These are phyloP conservation scores for Diutina scorzettiae DNA, from an alignment of 1,139 yeast species.

Conservation along the genomic window DNA sequence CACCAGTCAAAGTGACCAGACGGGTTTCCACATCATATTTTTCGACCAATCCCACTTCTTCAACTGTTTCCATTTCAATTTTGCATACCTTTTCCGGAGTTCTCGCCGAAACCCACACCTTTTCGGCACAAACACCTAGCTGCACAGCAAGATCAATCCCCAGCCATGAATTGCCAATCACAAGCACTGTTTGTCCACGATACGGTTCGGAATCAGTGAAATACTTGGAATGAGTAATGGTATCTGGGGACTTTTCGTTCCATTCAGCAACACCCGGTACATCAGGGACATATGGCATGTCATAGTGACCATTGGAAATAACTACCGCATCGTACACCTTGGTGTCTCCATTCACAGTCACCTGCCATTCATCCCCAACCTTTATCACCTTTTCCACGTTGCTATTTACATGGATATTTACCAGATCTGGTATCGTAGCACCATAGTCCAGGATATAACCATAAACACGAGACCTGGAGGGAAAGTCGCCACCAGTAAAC, in stretches of 20 bases:
- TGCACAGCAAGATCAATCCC: constrained; percentile 39
- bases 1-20: constrained; percentile 6
- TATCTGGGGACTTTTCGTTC: constrained; percentile 29
- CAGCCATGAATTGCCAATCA: constrained; percentile 36
- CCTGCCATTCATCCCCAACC: constrained; percentile 12
- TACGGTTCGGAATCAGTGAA: constrained; percentile 38
- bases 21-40: constrained; percentile 15
- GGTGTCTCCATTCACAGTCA: constrained; percentile 11
- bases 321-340: constrained; percentile 36
- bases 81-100: constrained; percentile 14
- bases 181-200: constrained; percentile 27
- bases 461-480: constrained; percentile 26
- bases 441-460: constrained; percentile 23
- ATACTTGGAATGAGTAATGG: constrained; percentile 46
- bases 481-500: constrained; percentile 25
- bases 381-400: constrained; percentile 14
- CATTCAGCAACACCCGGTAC: constrained; percentile 43
- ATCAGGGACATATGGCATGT: constrained; percentile 43
- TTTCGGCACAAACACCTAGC: constrained; percentile 24
- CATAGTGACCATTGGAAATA: constrained; percentile 48
- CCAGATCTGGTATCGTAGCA: constrained; percentile 19
- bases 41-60: constrained; percentile 18
- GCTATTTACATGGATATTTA: constrained; percentile 15
- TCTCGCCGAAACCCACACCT: constrained; percentile 25
- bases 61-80: constrained; percentile 11